These are phyloP conservation scores for Asterochloris sp. DNA, from an alignment of 139 green algal genomes.

Conservation along the genomic window DNA sequence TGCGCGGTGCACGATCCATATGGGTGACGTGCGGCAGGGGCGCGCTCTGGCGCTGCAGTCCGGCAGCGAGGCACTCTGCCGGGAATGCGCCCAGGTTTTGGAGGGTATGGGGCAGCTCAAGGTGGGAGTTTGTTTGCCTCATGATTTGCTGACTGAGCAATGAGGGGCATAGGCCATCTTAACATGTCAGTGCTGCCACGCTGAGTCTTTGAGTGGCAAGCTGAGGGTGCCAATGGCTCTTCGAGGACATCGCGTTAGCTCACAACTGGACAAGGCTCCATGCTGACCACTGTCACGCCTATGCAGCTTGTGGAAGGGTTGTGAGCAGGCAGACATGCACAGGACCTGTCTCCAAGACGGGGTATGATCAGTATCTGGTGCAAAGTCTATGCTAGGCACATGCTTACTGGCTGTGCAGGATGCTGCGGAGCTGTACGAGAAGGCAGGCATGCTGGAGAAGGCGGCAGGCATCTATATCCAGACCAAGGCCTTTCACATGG, in stretches of 20 bases:
- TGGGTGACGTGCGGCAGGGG: constrained; percentile 62
- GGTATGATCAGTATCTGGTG: too few species aligned
- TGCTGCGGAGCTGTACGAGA: constrained; percentile 79
- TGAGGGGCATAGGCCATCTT: too few species aligned
- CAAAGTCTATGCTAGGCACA: too few species aligned
- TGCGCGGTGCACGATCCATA: constrained; percentile 54
- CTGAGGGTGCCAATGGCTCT: too few species aligned
- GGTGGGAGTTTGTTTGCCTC: constrained; percentile 9
- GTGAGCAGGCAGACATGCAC: neutral
- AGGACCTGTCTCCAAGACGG: too few species aligned
- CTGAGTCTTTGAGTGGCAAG: too few species aligned
- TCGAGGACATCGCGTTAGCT: too few species aligned
- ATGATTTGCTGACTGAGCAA: too few species aligned
- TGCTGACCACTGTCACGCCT: too few species aligned
- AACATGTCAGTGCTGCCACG: too few species aligned
- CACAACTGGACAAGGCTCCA: too few species aligned
- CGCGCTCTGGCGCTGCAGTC: constrained; percentile 43
- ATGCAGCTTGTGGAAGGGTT: too few species aligned
- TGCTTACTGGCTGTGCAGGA: constrained; percentile 28
- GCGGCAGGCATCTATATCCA: constrained; percentile 76
- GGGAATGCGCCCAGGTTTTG: constrained; percentile 71
- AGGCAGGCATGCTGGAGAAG: constrained; percentile 59
- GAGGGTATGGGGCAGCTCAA: constrained; percentile 53
- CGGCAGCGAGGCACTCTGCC: constrained; percentile 50
- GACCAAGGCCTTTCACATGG: constrained; percentile 61